phyloP scores from a whole-genome alignment of 2,329 filamentous ascomycete species.

The Drechslera avenae region DNA sequence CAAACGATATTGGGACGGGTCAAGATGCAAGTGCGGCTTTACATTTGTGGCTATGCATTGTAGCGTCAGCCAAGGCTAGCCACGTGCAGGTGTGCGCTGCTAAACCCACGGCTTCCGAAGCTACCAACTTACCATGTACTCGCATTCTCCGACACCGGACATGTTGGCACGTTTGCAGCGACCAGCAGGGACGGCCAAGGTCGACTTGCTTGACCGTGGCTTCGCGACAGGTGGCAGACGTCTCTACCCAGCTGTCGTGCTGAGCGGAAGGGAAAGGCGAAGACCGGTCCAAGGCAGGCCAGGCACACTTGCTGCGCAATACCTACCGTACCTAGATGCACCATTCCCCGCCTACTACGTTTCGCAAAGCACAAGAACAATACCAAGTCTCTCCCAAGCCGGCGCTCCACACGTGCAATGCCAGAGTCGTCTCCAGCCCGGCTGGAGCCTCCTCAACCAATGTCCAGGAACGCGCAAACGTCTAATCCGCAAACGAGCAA shows the following conservation, averaged over 20 bases:
- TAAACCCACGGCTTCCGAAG: constrained; percentile 24
- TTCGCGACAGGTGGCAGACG: constrained; percentile 22
- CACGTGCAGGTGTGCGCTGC: constrained; percentile 23
- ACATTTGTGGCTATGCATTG: not conserved
- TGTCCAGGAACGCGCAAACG: not conserved
- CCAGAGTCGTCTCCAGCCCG: too few relatives aligned
- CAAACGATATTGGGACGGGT: constrained; percentile 23
- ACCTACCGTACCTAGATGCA: too few relatives aligned
- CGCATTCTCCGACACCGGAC: constrained; percentile 20
- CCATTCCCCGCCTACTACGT: too few relatives aligned
- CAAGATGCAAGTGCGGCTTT: constrained; percentile 12
- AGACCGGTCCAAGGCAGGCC: too few relatives aligned
- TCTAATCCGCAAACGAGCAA: not conserved
- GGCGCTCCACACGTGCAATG: too few relatives aligned
- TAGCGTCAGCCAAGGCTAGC: not conserved
- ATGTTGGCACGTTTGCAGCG: constrained; percentile 26
- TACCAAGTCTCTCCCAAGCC: too few relatives aligned
- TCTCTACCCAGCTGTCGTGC: too few relatives aligned
- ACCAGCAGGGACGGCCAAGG: constrained; percentile 29
- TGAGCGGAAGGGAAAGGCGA: not conserved
- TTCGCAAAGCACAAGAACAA: not conserved
- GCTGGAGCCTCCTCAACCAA: too few relatives aligned
- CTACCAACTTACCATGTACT: constrained; percentile 24
- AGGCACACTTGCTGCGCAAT: too few relatives aligned
- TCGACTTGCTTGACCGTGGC: constrained; percentile 19